These are phyloP conservation scores for Podaxis pistillaris DNA, from an alignment of 768 basidiomycete species.

Conservation along the genomic window DNA sequence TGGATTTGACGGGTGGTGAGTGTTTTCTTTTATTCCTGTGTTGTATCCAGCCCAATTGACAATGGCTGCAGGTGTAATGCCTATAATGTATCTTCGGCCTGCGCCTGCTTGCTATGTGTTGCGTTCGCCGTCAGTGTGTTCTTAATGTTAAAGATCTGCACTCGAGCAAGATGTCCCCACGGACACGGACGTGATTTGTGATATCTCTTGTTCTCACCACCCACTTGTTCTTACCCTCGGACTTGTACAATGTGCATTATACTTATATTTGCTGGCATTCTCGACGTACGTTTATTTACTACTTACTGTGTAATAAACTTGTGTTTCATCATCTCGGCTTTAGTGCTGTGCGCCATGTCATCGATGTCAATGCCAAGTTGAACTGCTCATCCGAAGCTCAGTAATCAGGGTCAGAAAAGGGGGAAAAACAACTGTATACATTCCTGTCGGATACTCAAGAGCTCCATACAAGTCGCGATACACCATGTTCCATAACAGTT, in stretches of 20 bases:
- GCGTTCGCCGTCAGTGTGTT: constrained; percentile 56
- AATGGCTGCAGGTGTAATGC: constrained; percentile 56
- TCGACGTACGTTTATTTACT: no score
- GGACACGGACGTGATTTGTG: constrained; percentile 37
- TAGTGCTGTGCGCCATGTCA: no score
- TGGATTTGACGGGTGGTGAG: constrained; percentile 63
- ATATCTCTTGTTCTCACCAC: background rate
- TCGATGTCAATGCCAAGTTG: no score
- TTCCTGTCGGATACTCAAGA: no score
- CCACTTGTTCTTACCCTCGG: no score
- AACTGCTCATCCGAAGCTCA: no score
- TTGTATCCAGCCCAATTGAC: constrained; percentile 3
- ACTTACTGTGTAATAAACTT: no score
- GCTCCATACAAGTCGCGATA: no score
- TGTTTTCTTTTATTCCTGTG: constrained; percentile 12
- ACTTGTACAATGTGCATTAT: background rate
- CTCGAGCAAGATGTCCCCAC: constrained; percentile 58
- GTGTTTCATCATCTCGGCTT: no score
- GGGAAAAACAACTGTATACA: no score
- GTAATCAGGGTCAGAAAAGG: no score
- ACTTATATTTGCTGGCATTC: background rate
- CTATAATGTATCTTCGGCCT: constrained; percentile 65
- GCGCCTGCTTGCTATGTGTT: constrained; percentile 55
- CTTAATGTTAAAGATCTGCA: constrained; percentile 64
- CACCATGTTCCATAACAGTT: no score